Evolutionary conservation across 106 monocot species (phyloP).

Genomic region (Narthecium ossifragum): DNA sequence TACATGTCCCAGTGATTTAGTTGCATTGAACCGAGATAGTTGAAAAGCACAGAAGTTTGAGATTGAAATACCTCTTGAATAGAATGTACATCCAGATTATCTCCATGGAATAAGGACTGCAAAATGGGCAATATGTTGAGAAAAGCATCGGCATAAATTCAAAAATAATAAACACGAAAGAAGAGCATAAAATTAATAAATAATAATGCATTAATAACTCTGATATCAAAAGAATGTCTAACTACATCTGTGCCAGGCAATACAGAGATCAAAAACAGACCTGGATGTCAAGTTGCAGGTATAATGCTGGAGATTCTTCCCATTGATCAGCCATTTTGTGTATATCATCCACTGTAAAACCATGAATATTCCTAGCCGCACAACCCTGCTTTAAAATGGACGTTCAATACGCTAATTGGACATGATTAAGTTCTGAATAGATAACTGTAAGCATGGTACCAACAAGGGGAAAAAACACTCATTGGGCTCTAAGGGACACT

Average conservation of each 20-base stretch:
- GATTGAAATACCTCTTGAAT: constrained; percentile 99
- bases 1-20: too few species aligned
- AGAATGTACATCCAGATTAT: constrained; percentile 54
- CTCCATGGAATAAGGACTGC: constrained; percentile 74
- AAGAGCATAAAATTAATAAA: neutral
- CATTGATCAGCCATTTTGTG: constrained; percentile 82
- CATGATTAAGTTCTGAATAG: too few species aligned
- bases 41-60: too few species aligned
- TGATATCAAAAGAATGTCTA: neutral
- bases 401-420: too few species aligned
- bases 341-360: constrained; percentile 68
- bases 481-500: too few species aligned
- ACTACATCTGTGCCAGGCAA: too few species aligned
- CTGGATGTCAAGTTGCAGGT: constrained; percentile 74
- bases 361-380: constrained; percentile 97
- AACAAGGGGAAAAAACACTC: too few species aligned
- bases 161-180: neutral
- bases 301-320: constrained; percentile 91
- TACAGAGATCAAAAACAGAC: constrained; percentile 18
- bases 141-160: too few species aligned
- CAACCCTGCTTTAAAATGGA: constrained; percentile 83
- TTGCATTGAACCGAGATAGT: too few species aligned
- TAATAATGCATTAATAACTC: neutral
- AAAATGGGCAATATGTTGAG: constrained; percentile 10
- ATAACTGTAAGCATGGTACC: too few species aligned